These are phyloP conservation scores for Neurospora sp. DNA, from an alignment of 495 filamentous ascomycete species.

Conservation along the genomic window DNA sequence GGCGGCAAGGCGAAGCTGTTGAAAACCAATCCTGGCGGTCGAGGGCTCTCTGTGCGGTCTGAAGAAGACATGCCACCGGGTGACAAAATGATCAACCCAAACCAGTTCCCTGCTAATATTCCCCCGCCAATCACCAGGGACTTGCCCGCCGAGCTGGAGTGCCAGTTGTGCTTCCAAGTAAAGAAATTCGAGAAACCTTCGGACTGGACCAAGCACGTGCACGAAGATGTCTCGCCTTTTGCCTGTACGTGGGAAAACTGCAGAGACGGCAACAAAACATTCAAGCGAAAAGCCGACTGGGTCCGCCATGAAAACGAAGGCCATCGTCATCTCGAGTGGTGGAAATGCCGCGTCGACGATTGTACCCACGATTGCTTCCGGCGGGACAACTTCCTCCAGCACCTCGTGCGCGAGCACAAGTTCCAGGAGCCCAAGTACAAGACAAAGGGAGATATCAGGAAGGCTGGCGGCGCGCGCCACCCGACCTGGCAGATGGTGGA, in stretches of 20 bases:
- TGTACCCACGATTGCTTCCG: constrained; percentile 81
- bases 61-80: constrained; percentile 46
- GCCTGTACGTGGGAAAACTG: constrained; percentile 87
- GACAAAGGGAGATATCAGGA: constrained; percentile 47
- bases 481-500: constrained; percentile 71
- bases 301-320: constrained; percentile 92
- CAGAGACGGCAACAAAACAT: constrained; percentile 72
- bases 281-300: constrained; percentile 97
- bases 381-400: constrained; percentile 93
- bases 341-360: constrained; percentile 73
- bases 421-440: constrained; percentile 65
- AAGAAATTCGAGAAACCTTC: constrained; percentile 92
- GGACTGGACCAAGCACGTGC: constrained; percentile 96
- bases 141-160: constrained; percentile 87
- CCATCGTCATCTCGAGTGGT: constrained; percentile 88
- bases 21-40: constrained; percentile 28
- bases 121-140: constrained; percentile 70
- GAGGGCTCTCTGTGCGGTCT: neutral
- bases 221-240: constrained; percentile 92
- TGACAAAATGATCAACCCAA: constrained; percentile 57
- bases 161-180: constrained; percentile 77
- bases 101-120: constrained; percentile 67
- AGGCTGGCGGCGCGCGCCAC: constrained; percentile 41
- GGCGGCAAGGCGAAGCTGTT: constrained; percentile 45
- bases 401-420: constrained; percentile 91